Evolutionary conservation across 805 yeast genomes (phyloP), one percentile per base, ranked within the genome.

Genomic region (Yamadazyma sp.): DNA sequence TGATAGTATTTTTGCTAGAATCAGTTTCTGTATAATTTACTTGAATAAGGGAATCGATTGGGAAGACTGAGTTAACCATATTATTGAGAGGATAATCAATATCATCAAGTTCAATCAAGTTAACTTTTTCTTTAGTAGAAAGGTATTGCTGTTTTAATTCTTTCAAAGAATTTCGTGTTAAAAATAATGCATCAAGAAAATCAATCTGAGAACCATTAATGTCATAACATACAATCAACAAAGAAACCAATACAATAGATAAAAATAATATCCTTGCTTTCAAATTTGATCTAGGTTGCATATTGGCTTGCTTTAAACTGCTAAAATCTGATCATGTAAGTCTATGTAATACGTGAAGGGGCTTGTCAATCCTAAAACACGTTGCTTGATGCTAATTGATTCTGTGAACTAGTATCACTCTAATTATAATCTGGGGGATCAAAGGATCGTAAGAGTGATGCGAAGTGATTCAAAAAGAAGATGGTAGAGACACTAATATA

Each of bases 1-100:
- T 31, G 15, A 28, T 29, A 32, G 52, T 48, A 7, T 23, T 20
- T 7, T 33, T 33, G 10, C 19, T 33, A 18, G 23, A 2, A 13
- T 15, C 11, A 5, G 15, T 15, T 13, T 18, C 11, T 5, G 65
- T 44, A 1, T 47, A 42, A 42, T 65, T 63, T 42, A 52, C 58
- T 18, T 50, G 42, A n/a, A 67, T 45, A 8, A 49, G 31, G 31
- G 65, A 50, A 42, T 67, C 72, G 13, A 67, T 53, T 11, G 73
- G 73, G 42, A 67, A 64, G n/a, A 66, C 54, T 14, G 69, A 55
- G 45, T 61, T 62, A 34, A 66, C 52, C 31, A 65, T 55, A 33
- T 48, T 54, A 36, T 55, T 58, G 16, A 61, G 44, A 3, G 67
- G 67, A 37, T 58, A 53, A 32, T 62, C 65, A 20, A 50, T 35